A percentile compares a stretch with the other conserved stretches of the same genome.
These are phyloP conservation scores for Chaetomiaceae sp. DNA, from an alignment of 2,329 filamentous ascomycete species.

Conservation along the genomic window DNA sequence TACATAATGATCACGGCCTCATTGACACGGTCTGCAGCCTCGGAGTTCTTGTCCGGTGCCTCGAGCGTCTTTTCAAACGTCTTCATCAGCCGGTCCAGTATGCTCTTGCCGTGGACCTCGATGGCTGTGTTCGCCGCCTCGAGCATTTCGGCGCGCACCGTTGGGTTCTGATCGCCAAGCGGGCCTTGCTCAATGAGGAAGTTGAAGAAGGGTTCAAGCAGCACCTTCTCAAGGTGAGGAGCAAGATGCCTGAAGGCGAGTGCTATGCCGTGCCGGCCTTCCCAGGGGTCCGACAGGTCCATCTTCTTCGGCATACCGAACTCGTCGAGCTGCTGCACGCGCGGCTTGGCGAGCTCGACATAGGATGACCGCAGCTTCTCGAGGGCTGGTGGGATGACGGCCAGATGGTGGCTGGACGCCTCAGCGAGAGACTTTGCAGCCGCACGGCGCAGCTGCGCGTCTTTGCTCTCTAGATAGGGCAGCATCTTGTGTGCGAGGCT, in stretches of 20 bases:
- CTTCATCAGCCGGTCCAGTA: constrained; percentile 86
- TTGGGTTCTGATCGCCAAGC: constrained; percentile 71
- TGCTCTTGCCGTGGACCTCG: constrained; percentile 68
- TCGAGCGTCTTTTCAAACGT: constrained; percentile 87
- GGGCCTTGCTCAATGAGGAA: constrained; percentile 85
- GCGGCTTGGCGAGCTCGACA: constrained; percentile 70
- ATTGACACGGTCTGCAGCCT: constrained; percentile 82
- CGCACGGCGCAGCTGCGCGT: constrained; percentile 75
- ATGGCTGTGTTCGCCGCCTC: constrained; percentile 81
- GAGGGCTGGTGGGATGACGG: constrained; percentile 57
- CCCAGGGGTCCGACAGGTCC: constrained; percentile 85
- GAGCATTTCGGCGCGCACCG: constrained; percentile 83
- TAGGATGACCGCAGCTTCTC: constrained; percentile 65
- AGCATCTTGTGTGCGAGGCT: constrained; percentile 63
- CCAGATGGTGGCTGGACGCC: constrained; percentile 55
- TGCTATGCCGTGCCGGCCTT: constrained; percentile 81
- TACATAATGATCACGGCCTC: constrained; percentile 98
- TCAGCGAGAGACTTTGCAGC: constrained; percentile 77
- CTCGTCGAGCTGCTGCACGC: constrained; percentile 77
- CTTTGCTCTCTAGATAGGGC: constrained; percentile 72
- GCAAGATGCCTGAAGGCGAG: constrained; percentile 80
- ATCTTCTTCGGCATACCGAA: constrained; percentile 92
- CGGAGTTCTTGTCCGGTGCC: constrained; percentile 71
- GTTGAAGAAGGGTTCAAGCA: constrained; percentile 70
- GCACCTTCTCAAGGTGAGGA: constrained; percentile 57